Percentiles rank a stretch among this genome's conserved stretches.
phyloP scores from a whole-genome alignment of 1,284 basidiomycete genomes.

The Erythrobasidium hasegawianum region DNA sequence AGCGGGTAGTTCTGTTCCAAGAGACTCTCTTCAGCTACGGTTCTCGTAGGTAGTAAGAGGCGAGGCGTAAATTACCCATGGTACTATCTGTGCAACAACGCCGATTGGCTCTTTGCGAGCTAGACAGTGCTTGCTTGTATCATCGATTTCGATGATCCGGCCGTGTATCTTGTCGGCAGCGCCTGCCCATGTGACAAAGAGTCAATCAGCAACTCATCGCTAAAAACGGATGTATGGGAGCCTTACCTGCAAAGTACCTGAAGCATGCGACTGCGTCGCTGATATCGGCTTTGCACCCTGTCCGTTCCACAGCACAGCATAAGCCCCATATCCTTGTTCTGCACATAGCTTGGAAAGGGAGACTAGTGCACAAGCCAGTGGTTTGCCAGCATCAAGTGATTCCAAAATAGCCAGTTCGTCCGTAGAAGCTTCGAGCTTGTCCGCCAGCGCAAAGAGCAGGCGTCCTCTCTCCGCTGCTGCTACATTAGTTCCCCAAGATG shows the following conservation, averaged over 20 bases:
- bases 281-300: conserved; percentile 40
- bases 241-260: conserved; percentile 40
- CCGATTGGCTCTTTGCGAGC: conserved; percentile 48
- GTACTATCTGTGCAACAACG: conserved; percentile 43
- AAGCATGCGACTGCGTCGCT: conserved; percentile 39
- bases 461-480: conserved; percentile 33
- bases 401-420: conserved; percentile 34
- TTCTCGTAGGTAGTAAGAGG: too few relatives aligned
- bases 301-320: conserved; percentile 1
- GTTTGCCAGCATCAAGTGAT: conserved; percentile 7
- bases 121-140: conserved; percentile 44
- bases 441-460: conserved; percentile 39
- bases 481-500: conserved; percentile 37
- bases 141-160: conserved; percentile 47
- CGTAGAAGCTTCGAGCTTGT: conserved; percentile 26
- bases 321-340: conserved; percentile 40
- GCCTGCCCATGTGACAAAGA: conserved; percentile 14
- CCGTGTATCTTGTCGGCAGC: conserved; percentile 48
- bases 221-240: too few relatives aligned
- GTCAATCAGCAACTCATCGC: neutral
- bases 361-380: too few relatives aligned
- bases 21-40: neutral
- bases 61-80: conserved; percentile 46
- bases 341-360: neutral
- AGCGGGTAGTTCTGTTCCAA: conserved; percentile 23